Base-by-base conservation (phyloP, 371 early-diverging fungal genomes). In the Neoconidiobolus thromboides region DNA sequence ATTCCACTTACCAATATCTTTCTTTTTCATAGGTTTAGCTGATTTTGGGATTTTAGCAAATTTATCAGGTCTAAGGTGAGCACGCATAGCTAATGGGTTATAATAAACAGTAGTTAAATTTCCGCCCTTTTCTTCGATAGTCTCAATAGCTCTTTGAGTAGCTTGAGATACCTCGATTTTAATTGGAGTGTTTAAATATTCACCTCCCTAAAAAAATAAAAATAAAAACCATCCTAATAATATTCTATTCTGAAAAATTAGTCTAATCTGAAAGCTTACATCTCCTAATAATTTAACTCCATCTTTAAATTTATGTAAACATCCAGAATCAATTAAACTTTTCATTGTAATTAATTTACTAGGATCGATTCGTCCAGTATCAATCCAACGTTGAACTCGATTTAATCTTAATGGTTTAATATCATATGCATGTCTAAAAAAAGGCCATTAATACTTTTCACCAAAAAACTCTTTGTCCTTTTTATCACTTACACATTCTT, bases 371-470 rank as follows among this genome's bases (percentile, higher is more conserved):
- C 95, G 79, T 10, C 92, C 91, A 0, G 72, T 75, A 60, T 85
- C 81, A 61, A 95, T 86, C 86, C 89, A 93, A 69, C 86, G 84
- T 71, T 94, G 92, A 65, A 96, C 70, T 46, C 82, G 77, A 72
- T 94, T 94, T 67, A 95, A 71, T 62, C 86, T 85, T 63, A 94
- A 66, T 55, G 81, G 77, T 66, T 82, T 80, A 61, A 78, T 83
- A 43, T 80, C 77, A 61, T 84, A 79, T 56, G 73, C 74, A 47
- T 77, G 75, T 51, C 82, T 82, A 71, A 43, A 51, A 43, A 60
- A 53, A 38, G 7, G 39, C n/a, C 54, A 61, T 26, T 42, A 63
- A 46, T 26, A 41, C 1, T 39, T 15, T 58, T 7, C n/a, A 51
- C 2, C 2, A 0, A n/a, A 0, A 53, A 43, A 7, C 14, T 3